These are phyloP conservation scores for Betula pendula DNA, from an alignment of 306 rosid genomes.

Conservation along the genomic window DNA sequence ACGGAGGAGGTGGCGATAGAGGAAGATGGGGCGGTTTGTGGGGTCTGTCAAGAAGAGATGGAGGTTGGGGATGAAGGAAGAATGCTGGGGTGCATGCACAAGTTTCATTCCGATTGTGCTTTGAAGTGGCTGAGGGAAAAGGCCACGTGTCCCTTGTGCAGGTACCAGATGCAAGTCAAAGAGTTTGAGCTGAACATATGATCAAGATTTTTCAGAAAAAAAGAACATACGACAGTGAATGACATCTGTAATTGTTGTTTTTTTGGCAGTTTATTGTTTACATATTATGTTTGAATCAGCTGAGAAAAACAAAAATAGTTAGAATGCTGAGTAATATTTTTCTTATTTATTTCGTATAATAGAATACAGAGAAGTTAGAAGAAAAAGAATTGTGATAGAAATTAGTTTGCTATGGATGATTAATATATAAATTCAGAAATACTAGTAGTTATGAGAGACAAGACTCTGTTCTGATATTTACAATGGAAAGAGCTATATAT, in stretches of 20 bases:
- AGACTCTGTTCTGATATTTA: no score
- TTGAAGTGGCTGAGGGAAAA: background rate
- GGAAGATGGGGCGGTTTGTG: slow-evolving; percentile 3
- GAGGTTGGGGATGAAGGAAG: background rate
- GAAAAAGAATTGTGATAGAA: no score
- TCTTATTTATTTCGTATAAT: no score
- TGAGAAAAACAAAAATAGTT: background rate
- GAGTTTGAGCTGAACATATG: background rate
- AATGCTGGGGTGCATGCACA: background rate
- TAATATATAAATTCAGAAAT: no score
- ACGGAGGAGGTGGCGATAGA: background rate
- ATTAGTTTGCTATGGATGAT: no score
- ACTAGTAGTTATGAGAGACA: no score
- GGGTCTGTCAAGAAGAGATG: slow-evolving; percentile 11
- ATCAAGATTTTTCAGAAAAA: background rate
- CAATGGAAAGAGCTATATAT: no score
- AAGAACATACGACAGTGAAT: background rate
- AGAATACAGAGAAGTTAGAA: no score
- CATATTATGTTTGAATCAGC: background rate
- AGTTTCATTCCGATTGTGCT: slow-evolving; percentile 4
- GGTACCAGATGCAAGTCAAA: background rate
- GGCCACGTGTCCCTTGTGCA: slow-evolving; percentile 12
- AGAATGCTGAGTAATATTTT: no score
- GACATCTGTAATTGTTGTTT: background rate
- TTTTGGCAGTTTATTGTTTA: background rate